Evolutionary conservation across 768 basidiomycete genomes (phyloP).

Genomic region (Hemileccinum impolitum): DNA sequence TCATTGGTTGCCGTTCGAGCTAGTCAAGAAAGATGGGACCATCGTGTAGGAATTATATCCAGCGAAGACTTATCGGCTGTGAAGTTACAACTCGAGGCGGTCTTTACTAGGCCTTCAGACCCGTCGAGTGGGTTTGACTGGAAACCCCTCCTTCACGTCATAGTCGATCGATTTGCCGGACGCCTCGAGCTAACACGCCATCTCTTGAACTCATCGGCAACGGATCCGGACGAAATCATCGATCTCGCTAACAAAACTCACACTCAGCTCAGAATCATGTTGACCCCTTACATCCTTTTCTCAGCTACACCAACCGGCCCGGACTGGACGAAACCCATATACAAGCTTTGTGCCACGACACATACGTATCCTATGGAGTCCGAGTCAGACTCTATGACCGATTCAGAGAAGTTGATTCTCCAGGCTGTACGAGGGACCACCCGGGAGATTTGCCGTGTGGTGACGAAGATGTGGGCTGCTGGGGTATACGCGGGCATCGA

Average conservation of each 20-base stretch:
- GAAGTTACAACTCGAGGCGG: not conserved
- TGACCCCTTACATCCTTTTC: constrained; percentile 26
- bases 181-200: constrained; percentile 26
- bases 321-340: constrained; percentile 31
- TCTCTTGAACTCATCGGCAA: constrained; percentile 15
- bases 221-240: not conserved
- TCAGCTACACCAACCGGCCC: constrained; percentile 4
- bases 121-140: constrained; percentile 32
- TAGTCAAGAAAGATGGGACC: constrained; percentile 14
- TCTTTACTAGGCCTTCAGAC: not conserved
- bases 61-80: constrained; percentile 5
- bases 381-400: constrained; percentile 15
- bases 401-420: constrained; percentile 28
- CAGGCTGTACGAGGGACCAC: constrained; percentile 31
- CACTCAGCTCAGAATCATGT: constrained; percentile 24
- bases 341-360: constrained; percentile 27
- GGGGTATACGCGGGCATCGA: constrained; percentile 28
- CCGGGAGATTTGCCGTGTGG: constrained; percentile 43
- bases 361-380: constrained; percentile 17
- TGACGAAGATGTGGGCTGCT: constrained; percentile 45
- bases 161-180: constrained; percentile 31
- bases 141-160: constrained; percentile 25
- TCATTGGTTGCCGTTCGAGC: constrained; percentile 7
- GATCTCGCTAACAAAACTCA: constrained; percentile 6
- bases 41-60: constrained; percentile 12